A percentile compares a stretch with the other conserved stretches of the same genome.
Conservation (phyloP, 164 flowering plant genomes). For the Echeveria elegans region DNA sequence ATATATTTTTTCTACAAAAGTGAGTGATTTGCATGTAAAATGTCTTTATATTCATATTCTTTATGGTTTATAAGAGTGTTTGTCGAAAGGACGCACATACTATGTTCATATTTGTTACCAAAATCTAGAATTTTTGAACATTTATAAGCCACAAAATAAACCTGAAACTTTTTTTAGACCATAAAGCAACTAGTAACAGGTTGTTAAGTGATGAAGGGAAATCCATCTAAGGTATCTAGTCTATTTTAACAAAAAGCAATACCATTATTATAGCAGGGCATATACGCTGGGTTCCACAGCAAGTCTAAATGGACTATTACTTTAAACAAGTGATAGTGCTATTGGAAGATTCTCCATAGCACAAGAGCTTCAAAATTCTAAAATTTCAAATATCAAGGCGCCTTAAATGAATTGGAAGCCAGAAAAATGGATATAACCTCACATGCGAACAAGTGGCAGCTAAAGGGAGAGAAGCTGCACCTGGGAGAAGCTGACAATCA, state of each 20-base stretch:
- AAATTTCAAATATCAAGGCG: neutral
- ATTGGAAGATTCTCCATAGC: neutral
- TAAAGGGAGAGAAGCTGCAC: constrained; percentile 19
- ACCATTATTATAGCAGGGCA: neutral
- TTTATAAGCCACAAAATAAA: too few species aligned
- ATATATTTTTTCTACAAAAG: too few species aligned
- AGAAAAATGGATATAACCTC: neutral
- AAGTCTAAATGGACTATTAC: neutral
- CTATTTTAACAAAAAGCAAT: neutral
- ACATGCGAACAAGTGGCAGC: neutral
- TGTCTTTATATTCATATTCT: too few species aligned
- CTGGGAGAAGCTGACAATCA: constrained; percentile 92
- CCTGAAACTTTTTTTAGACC: neutral
- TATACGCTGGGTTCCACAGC: neutral
- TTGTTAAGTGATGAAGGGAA: neutral
- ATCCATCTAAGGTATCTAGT: neutral
- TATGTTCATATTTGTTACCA: too few species aligned
- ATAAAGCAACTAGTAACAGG: neutral
- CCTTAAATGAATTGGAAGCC: neutral
- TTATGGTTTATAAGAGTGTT: too few species aligned
- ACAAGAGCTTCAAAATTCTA: neutral
- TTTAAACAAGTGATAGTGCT: neutral
- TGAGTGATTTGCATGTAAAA: too few species aligned
- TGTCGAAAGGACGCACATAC: too few species aligned
- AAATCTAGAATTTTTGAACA: too few species aligned